A percentile compares a stretch with the other conserved stretches of the same genome.
These are phyloP conservation scores for Phlebopus sp. DNA, from an alignment of 1,284 basidiomycete species.

Conservation along the genomic window DNA sequence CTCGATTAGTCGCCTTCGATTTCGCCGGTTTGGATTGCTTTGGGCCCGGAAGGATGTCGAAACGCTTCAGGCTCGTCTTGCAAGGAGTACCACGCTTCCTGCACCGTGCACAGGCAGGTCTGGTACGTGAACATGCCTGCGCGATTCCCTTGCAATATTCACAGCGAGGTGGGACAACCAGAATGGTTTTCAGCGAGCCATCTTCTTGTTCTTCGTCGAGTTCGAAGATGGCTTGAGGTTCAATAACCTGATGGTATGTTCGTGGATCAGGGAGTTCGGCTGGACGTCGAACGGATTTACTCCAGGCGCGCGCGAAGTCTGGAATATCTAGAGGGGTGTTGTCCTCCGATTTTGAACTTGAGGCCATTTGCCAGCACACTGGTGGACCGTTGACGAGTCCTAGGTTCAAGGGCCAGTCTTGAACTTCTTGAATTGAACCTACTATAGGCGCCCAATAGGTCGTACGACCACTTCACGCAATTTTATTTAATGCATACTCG, in stretches of 20 bases:
- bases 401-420: too few relatives aligned
- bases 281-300: constrained; percentile 27
- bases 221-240: constrained; percentile 27
- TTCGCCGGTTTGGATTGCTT: constrained; percentile 9
- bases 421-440: too few relatives aligned
- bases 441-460: too few relatives aligned
- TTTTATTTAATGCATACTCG: too few relatives aligned
- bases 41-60: constrained; percentile 25
- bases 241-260: constrained; percentile 21
- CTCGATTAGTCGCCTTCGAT: not conserved
- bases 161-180: constrained; percentile 23
- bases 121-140: constrained; percentile 26
- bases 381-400: too few relatives aligned
- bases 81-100: constrained; percentile 7
- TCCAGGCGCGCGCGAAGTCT: constrained; percentile 23
- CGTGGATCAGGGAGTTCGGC: constrained; percentile 12
- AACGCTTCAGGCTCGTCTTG: constrained; percentile 5
- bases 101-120: constrained; percentile 24
- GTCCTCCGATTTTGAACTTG: not conserved
- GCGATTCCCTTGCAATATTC: constrained; percentile 7
- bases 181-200: constrained; percentile 13
- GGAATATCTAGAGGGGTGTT: constrained; percentile 12
- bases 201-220: constrained; percentile 15
- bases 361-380: too few relatives aligned
- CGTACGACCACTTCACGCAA: too few relatives aligned